Percentiles rank a stretch among this genome's conserved stretches.
Conservation (phyloP, 2,329 filamentous ascomycete genomes). For the Exophiala mesophila region DNA sequence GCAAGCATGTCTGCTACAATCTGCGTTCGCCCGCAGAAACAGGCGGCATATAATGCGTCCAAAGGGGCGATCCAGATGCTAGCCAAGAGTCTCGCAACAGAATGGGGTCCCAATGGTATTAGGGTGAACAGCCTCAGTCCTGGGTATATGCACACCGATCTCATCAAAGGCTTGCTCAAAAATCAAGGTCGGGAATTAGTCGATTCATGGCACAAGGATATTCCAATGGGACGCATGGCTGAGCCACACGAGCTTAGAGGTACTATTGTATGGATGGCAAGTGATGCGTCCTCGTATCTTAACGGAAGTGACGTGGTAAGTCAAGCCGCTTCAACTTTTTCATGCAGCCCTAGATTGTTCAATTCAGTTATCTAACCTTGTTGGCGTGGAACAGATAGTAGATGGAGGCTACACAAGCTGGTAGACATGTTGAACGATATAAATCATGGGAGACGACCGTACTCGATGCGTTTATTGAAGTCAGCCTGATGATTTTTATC, state of each 20-base stretch:
- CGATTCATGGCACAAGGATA: conserved; percentile 34
- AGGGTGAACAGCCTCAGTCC: conserved; percentile 38
- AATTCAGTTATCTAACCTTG: not conserved
- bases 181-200: conserved; percentile 36
- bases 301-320: conserved; percentile 18
- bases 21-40: conserved; percentile 35
- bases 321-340: too few species aligned
- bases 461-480: too few species aligned
- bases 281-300: conserved; percentile 21
- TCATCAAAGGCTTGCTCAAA: conserved; percentile 31
- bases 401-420: conserved; percentile 2
- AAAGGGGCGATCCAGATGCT: conserved; percentile 27
- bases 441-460: too few species aligned
- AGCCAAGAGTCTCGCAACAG: conserved; percentile 30
- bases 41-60: conserved; percentile 34
- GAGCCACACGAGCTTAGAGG: conserved; percentile 38
- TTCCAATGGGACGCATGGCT: conserved; percentile 32
- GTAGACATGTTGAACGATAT: too few species aligned
- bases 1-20: conserved; percentile 32
- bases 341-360: not conserved
- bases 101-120: conserved; percentile 35
- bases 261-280: conserved; percentile 30
- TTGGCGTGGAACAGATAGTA: not conserved
- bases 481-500: too few species aligned
- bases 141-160: conserved; percentile 33